Percentiles rank a stretch among this genome's conserved stretches.
Evolutionary conservation across 2,329 filamentous ascomycete genomes (phyloP).

Genomic region (Ascochyta pisi): DNA sequence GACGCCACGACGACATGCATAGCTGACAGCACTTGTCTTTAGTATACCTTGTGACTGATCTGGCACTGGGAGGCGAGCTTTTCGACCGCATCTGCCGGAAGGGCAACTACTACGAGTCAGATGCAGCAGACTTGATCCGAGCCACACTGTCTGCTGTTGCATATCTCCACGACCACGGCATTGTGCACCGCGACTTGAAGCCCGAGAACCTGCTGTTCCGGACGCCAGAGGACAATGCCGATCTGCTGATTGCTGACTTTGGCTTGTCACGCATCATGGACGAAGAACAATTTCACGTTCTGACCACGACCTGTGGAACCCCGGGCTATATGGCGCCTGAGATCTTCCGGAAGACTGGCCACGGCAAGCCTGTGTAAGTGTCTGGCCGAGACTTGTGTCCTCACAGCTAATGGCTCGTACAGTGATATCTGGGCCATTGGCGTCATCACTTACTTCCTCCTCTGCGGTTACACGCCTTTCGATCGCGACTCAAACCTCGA

Average conservation of each 20-base stretch:
- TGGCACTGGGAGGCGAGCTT: conserved; percentile 93
- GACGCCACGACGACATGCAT: neutral
- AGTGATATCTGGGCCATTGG: conserved; percentile 96
- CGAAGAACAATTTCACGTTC: conserved; percentile 95
- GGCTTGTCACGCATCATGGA: conserved; percentile 97
- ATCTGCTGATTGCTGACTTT: conserved; percentile 96
- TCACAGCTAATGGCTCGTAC: conserved; percentile 22
- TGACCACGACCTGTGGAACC: conserved; percentile 97
- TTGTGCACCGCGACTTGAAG: conserved; percentile 97
- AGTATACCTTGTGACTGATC: conserved; percentile 96
- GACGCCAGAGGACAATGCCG: conserved; percentile 96
- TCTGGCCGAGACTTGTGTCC: neutral
- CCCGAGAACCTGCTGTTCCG: conserved; percentile 97
- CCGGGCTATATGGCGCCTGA: conserved; percentile 99
- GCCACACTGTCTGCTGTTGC: conserved; percentile 96
- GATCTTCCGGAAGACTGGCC: conserved; percentile 98
- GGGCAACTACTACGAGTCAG: conserved; percentile 97
- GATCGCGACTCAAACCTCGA: conserved; percentile 97
- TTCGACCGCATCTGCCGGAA: conserved; percentile 99
- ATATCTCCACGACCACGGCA: conserved; percentile 97
- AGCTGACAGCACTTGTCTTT: conserved; percentile 18
- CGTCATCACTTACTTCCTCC: conserved; percentile 97
- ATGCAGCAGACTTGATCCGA: conserved; percentile 93
- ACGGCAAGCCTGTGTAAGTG: conserved; percentile 87
- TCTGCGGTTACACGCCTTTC: conserved; percentile 98